These are phyloP conservation scores for Fusarium musae DNA, from an alignment of 2,329 filamentous ascomycete species.

Conservation along the genomic window DNA sequence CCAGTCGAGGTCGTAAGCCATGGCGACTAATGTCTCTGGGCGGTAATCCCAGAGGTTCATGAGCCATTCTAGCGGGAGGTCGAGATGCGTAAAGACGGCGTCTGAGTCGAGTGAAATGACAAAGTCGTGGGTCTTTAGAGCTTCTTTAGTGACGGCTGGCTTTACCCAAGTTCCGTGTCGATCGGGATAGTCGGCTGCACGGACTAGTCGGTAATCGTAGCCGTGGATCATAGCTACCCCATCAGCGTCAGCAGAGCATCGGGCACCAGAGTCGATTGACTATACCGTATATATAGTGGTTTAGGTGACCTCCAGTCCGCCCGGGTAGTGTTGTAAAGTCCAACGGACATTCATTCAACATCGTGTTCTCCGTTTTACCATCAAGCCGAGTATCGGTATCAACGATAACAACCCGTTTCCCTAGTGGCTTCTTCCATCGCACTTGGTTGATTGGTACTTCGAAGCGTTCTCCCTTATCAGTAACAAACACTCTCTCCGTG, in stretches of 20 bases:
- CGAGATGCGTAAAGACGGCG: constrained; percentile 53
- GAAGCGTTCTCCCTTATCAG: constrained; percentile 14
- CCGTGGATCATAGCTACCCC: constrained; percentile 54
- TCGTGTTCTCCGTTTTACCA: not conserved
- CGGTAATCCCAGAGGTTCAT: constrained; percentile 59
- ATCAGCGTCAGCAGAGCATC: not conserved
- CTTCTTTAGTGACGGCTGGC: constrained; percentile 52
- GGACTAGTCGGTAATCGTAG: constrained; percentile 61
- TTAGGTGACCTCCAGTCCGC: constrained; percentile 21
- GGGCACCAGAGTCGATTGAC: rapidly evolving
- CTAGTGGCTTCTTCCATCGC: constrained; percentile 10
- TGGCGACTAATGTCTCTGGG: constrained; percentile 54
- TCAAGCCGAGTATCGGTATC: constrained; percentile 18
- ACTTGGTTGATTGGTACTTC: constrained; percentile 1
- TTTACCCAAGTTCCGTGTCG: constrained; percentile 60
- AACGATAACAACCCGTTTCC: not conserved
- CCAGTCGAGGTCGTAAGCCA: constrained; percentile 58
- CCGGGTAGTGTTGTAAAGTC: not conserved
- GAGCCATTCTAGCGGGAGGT: constrained; percentile 60
- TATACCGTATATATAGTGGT: constrained; percentile 41
- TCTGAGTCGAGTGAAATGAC: constrained; percentile 60
- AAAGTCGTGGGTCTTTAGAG: constrained; percentile 53
- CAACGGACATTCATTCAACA: constrained; percentile 7
- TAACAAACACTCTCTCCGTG: constrained; percentile 2
- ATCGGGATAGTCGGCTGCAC: constrained; percentile 53